Percentiles rank a stretch among this genome's conserved stretches.
Evolutionary conservation across 2,329 filamentous ascomycete genomes (phyloP).

Genomic region (Elsinoe australis): DNA sequence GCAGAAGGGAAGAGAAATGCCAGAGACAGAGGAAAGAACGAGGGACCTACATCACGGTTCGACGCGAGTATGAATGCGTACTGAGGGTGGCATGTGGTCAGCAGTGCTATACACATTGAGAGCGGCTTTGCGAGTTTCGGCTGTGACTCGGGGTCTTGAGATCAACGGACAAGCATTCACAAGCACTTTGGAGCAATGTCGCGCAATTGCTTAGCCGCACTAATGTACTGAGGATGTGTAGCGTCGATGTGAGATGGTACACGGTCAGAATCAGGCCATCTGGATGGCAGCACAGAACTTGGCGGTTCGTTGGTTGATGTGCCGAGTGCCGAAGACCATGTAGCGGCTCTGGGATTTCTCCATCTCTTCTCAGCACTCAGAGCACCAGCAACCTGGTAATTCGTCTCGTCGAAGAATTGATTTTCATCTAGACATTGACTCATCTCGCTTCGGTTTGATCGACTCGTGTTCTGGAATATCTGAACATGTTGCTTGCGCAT

Average conservation of each 20-base stretch:
- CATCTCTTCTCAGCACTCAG: too few species aligned
- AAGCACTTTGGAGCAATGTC: constrained; percentile 1
- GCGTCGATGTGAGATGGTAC: constrained; percentile 8
- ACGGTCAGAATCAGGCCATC: too few species aligned
- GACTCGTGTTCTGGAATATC: not conserved
- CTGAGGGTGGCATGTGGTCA: constrained; percentile 42
- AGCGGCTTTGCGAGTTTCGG: not conserved
- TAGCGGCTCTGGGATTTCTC: too few species aligned
- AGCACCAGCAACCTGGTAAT: not conserved
- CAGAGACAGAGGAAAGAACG: not conserved
- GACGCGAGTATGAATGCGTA: constrained; percentile 46
- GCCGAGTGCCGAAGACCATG: not conserved
- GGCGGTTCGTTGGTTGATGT: not conserved
- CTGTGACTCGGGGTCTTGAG: not conserved
- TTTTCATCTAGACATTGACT: not conserved
- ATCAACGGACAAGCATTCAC: not conserved
- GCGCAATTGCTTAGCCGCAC: constrained; percentile 9
- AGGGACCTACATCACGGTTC: constrained; percentile 39
- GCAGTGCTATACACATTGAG: constrained; percentile 43
- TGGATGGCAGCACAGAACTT: too few species aligned
- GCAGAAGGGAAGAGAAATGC: not conserved
- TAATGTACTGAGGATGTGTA: not conserved
- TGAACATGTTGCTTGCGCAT: not conserved
- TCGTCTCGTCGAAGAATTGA: not conserved
- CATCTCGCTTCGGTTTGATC: constrained; percentile 4